Evolutionary conservation across 768 basidiomycete species (phyloP).

Genomic region (Mycena albidolilacea): DNA sequence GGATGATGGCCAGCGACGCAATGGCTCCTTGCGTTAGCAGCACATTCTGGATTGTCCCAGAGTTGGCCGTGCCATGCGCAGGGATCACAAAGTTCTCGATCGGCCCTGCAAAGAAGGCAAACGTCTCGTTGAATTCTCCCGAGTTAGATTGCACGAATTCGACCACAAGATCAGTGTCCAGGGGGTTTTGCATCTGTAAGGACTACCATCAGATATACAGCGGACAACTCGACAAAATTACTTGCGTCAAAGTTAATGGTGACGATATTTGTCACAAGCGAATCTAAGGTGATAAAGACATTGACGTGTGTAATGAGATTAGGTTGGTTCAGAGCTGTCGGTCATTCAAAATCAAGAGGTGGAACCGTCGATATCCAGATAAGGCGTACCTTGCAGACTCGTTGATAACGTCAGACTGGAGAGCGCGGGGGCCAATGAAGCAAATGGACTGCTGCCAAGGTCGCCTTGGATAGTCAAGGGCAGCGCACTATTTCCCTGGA

Average conservation of each 20-base stretch:
- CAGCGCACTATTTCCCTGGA: constrained; percentile 65
- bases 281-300: constrained; percentile 66
- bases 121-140: constrained; percentile 65
- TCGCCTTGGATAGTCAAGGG: constrained; percentile 75
- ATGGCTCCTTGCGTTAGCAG: constrained; percentile 72
- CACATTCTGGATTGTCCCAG: constrained; percentile 71
- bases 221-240: constrained; percentile 5
- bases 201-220: constrained; percentile 28
- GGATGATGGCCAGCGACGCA: constrained; percentile 70
- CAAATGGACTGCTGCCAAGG: constrained; percentile 70
- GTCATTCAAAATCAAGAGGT: constrained; percentile 13
- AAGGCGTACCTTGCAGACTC: constrained; percentile 60
- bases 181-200: constrained; percentile 66
- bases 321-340: constrained; percentile 64
- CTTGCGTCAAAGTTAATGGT: constrained; percentile 71
- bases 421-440: constrained; percentile 69
- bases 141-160: constrained; percentile 71
- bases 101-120: constrained; percentile 70
- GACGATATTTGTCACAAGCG: constrained; percentile 66
- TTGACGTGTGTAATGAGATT: constrained; percentile 71
- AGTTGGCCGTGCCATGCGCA: constrained; percentile 71
- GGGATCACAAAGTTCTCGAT: constrained; percentile 73
- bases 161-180: constrained; percentile 70
- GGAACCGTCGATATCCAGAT: neutral
- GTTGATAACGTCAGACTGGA: constrained; percentile 66